Percentiles rank a stretch among this genome's conserved stretches.
phyloP scores from a whole-genome alignment of 2,329 filamentous ascomycete genomes.

The Aspergillus uvarum region DNA sequence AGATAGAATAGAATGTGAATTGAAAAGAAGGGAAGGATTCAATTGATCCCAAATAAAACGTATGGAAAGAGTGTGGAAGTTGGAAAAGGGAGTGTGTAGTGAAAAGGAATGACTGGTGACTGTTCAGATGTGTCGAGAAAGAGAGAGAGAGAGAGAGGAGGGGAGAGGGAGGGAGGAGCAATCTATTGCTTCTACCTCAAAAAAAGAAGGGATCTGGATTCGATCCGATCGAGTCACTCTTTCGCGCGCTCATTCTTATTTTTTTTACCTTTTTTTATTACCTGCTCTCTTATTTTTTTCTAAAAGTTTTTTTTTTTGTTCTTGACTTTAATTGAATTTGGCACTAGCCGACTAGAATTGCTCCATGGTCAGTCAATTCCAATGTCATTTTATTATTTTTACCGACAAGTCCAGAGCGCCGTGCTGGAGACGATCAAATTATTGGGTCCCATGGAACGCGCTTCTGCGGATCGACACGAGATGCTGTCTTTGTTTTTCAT shows the following conservation, averaged over 20 bases:
- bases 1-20: slow-evolving; percentile 5
- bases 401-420: slow-evolving; percentile 12
- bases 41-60: background rate
- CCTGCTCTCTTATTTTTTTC: slow-evolving; percentile 1
- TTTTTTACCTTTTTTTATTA: slow-evolving; percentile 2
- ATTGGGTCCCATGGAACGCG: slow-evolving; percentile 16
- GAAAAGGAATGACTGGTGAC: background rate
- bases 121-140: background rate
- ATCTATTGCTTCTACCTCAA: background rate
- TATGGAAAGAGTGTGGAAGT: slow-evolving; percentile 7
- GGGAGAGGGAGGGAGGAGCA: slow-evolving; percentile 10
- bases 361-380: background rate
- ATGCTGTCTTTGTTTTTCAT: slow-evolving; percentile 7
- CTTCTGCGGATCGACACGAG: slow-evolving; percentile 17
- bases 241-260: background rate
- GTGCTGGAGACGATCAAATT: slow-evolving; percentile 9
- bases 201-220: slow-evolving; percentile 20
- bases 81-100: slow-evolving; percentile 1
- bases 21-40: slow-evolving; percentile 6
- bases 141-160: slow-evolving; percentile 2
- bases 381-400: background rate
- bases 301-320: background rate
- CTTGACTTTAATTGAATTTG: slow-evolving; percentile 5
- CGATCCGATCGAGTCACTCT: slow-evolving; percentile 16
- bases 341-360: slow-evolving; percentile 1